Evolutionary conservation across 139 green algal genomes (phyloP), one percentile per base, ranked within the genome.

Genomic region (Haematococcus lacustris): DNA sequence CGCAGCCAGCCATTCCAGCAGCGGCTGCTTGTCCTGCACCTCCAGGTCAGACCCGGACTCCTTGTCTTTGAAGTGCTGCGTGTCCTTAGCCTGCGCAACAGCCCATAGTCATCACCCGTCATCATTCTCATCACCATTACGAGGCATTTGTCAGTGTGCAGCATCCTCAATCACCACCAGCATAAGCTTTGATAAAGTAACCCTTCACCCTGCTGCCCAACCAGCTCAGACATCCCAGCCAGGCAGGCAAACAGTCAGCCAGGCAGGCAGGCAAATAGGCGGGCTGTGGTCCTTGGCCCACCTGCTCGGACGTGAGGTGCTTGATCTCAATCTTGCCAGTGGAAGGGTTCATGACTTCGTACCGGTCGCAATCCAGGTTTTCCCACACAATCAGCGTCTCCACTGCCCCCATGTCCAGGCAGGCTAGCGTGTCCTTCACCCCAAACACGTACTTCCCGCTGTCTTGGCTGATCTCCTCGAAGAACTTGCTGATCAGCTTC

Each of bases 301-400:
- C 78, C 85, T 98, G 91, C 77, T 97, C 95, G n/a, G 88, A 85
- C 34, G 73, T 93, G 38, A 99, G 73, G 73, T 93, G 80, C 85
- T 94, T 95, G 35, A 93, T 51, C 28, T 95, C 91, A 5, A 77
- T 72, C 34, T 85, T 90, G 30, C 79, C 71, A 57, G 76, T 81
- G 23, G 75, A 67, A 0, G 85, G 74, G 85, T 96, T 94, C 34
- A 87, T 77, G 32, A 98, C 82, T 38, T 87, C 87, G 72, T 93
- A 93, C 30, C 94, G 85, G 50, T 85, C 80, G 65, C 73, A 79
- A 72, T 85, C 79, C 21, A 99, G 82, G 70, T 93, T 88, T 83
- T 99, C 95, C 94, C 92, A 99, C 75, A 99, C 93, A 13, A 99
- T 92, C 1, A 99, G 89, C 13, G 89, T 98, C 85, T 99, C 95